Evolutionary conservation across 1,284 basidiomycete genomes (phyloP).

Genomic region (Austroboletus niveus): DNA sequence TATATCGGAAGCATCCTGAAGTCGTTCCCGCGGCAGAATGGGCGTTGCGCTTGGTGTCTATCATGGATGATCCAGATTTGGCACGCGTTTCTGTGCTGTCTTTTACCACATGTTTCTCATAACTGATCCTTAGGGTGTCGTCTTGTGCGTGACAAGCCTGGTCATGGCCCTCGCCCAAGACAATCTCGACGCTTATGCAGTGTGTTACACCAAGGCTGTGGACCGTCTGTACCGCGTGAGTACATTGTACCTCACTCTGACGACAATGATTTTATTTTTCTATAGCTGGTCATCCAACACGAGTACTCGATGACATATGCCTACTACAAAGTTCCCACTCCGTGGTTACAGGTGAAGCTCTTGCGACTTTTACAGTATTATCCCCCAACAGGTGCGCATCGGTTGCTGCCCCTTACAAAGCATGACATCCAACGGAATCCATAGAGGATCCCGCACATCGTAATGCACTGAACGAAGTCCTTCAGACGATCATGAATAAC

Average conservation of each 20-base stretch:
- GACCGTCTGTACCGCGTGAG: conserved; percentile 83
- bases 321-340: conserved; percentile 97
- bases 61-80: conserved; percentile 93
- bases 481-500: conserved; percentile 91
- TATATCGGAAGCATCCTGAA: conserved; percentile 95
- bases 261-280: conserved; percentile 17
- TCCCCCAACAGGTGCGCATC: conserved; percentile 76
- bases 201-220: conserved; percentile 94
- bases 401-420: neutral
- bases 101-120: conserved; percentile 8
- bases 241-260: conserved; percentile 5
- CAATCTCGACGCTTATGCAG: conserved; percentile 83
- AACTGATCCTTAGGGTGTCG: conserved; percentile 70
- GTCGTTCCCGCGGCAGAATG: conserved; percentile 93
- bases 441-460: conserved; percentile 83
- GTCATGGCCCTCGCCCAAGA: conserved; percentile 97
- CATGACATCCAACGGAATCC: conserved; percentile 6
- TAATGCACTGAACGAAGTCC: conserved; percentile 76
- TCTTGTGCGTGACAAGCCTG: conserved; percentile 89
- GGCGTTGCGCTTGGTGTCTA: conserved; percentile 90
- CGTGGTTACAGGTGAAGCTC: conserved; percentile 97
- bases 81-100: conserved; percentile 39
- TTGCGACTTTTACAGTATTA: conserved; percentile 94
- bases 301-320: conserved; percentile 89
- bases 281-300: conserved; percentile 84